phyloP scores from a whole-genome alignment of 179 eudicot species.

The Beta lomatogona region DNA sequence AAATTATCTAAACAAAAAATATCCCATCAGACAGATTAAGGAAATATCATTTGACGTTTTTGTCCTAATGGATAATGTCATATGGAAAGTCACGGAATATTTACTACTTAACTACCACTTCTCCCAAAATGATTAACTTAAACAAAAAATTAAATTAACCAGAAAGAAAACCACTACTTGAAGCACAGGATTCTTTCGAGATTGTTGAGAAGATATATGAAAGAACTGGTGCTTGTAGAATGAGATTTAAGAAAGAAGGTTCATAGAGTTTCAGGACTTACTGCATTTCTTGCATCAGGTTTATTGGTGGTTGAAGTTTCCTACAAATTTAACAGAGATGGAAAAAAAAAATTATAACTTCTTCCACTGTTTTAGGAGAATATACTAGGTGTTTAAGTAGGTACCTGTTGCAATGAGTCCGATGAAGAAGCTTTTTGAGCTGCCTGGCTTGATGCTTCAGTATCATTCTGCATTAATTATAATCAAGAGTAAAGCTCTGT shows the following conservation, averaged over 20 bases:
- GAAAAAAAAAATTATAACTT: neutral
- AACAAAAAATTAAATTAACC: neutral
- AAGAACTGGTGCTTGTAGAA: neutral
- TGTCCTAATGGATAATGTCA: neutral
- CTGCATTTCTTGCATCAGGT: slow-evolving; percentile 47
- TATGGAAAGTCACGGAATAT: too few relatives aligned
- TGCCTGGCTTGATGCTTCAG: slow-evolving; percentile 26
- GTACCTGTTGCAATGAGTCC: slow-evolving; percentile 29
- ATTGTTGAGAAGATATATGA: neutral
- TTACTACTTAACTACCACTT: neutral
- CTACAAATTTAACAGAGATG: slow-evolving; percentile 33
- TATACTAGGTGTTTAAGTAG: neutral
- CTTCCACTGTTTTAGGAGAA: neutral
- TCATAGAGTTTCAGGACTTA: slow-evolving; percentile 24
- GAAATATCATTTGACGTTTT: neutral
- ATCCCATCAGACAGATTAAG: neutral
- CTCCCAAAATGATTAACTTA: neutral
- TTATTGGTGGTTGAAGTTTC: slow-evolving; percentile 27
- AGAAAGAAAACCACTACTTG: neutral
- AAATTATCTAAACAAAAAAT: neutral
- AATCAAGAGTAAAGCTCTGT: neutral
- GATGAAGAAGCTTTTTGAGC: slow-evolving; percentile 17
- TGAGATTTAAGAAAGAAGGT: neutral
- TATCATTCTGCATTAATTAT: slow-evolving; percentile 29
- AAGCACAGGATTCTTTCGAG: neutral